Evolutionary conservation across 2,329 filamentous ascomycete species (phyloP).

Genomic region (Aspergillus hortae): DNA sequence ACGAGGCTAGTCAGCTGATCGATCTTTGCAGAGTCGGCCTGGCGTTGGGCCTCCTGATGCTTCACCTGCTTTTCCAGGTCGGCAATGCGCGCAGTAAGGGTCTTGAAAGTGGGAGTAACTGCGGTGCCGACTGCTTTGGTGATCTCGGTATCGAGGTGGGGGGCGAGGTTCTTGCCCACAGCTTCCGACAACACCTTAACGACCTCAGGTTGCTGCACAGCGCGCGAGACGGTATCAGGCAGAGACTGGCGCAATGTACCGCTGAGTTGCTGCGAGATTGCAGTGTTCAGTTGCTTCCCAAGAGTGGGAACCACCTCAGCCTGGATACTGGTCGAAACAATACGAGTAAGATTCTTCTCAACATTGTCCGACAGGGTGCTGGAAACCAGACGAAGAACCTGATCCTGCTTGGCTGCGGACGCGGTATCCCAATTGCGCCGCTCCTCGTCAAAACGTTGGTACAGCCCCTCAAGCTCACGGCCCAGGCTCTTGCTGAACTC

Average conservation of each 20-base stretch:
- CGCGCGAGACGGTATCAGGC: slow-evolving; percentile 62
- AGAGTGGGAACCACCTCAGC: slow-evolving; percentile 72
- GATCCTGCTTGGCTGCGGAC: slow-evolving; percentile 64
- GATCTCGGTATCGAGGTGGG: slow-evolving; percentile 68
- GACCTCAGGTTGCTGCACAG: slow-evolving; percentile 71
- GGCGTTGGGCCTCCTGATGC: slow-evolving; percentile 50
- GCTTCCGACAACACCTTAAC: slow-evolving; percentile 69
- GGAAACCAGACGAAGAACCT: slow-evolving; percentile 65
- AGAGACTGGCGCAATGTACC: slow-evolving; percentile 64
- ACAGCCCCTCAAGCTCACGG: slow-evolving; percentile 53
- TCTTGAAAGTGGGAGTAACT: slow-evolving; percentile 64
- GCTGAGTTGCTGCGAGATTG: slow-evolving; percentile 64
- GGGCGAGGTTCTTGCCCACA: slow-evolving; percentile 63
- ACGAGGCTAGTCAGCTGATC: slow-evolving; percentile 58
- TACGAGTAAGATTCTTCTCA: slow-evolving; percentile 70
- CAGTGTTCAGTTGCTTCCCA: slow-evolving; percentile 66
- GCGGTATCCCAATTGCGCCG: slow-evolving; percentile 61
- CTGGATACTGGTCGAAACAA: slow-evolving; percentile 73
- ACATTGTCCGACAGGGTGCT: slow-evolving; percentile 67
- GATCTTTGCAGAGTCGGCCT: slow-evolving; percentile 56
- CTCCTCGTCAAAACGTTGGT: slow-evolving; percentile 66
- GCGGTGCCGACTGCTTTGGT: slow-evolving; percentile 57
- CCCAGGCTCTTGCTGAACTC: slow-evolving; percentile 48
- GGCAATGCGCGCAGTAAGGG: slow-evolving; percentile 62
- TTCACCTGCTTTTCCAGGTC: slow-evolving; percentile 62